These are phyloP conservation scores for Aegilops speltoides DNA, from an alignment of 176 grass and related monocot species.

Conservation along the genomic window DNA sequence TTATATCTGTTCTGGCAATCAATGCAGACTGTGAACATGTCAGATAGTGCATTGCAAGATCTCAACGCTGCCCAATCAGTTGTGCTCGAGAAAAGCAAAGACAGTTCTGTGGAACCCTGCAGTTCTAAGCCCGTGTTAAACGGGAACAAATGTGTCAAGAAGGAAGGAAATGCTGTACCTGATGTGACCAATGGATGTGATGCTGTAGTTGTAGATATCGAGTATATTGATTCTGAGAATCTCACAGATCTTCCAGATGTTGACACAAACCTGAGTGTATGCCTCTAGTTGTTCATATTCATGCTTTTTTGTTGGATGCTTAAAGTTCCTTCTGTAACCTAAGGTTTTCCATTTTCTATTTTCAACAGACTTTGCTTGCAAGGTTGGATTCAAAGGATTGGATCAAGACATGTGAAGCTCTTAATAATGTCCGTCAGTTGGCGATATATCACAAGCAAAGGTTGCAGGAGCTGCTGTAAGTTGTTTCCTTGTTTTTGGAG, in stretches of 20 bases:
- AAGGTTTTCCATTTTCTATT: slow-evolving; percentile 14
- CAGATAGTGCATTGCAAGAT: slow-evolving; percentile 41
- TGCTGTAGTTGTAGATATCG: slow-evolving; percentile 41
- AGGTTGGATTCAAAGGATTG: slow-evolving; percentile 97
- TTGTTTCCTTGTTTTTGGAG: slow-evolving; percentile 5
- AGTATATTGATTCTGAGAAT: slow-evolving; percentile 65
- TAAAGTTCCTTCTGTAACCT: background rate
- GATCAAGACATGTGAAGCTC: slow-evolving; percentile 85
- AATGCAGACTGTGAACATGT: slow-evolving; percentile 40
- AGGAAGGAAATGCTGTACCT: slow-evolving; percentile 43
- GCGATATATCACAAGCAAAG: slow-evolving; percentile 81
- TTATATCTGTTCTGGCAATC: slow-evolving; percentile 4
- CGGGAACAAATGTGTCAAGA: slow-evolving; percentile 28
- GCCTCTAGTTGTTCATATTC: slow-evolving; percentile 15
- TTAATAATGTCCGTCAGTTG: slow-evolving; percentile 92
- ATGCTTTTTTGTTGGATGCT: background rate
- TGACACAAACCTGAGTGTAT: slow-evolving; percentile 47
- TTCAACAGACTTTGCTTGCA: slow-evolving; percentile 59
- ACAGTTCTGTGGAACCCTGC: slow-evolving; percentile 28
- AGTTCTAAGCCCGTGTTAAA: slow-evolving; percentile 34
- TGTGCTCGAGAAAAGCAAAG: slow-evolving; percentile 39
- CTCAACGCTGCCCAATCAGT: slow-evolving; percentile 39
- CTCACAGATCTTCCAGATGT: slow-evolving; percentile 53
- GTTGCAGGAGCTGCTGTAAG: slow-evolving; percentile 81
- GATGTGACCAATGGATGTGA: slow-evolving; percentile 38